Base-by-base conservation (phyloP, 2,329 filamentous ascomycete species). In the Teratosphaeriaceae sp. region DNA sequence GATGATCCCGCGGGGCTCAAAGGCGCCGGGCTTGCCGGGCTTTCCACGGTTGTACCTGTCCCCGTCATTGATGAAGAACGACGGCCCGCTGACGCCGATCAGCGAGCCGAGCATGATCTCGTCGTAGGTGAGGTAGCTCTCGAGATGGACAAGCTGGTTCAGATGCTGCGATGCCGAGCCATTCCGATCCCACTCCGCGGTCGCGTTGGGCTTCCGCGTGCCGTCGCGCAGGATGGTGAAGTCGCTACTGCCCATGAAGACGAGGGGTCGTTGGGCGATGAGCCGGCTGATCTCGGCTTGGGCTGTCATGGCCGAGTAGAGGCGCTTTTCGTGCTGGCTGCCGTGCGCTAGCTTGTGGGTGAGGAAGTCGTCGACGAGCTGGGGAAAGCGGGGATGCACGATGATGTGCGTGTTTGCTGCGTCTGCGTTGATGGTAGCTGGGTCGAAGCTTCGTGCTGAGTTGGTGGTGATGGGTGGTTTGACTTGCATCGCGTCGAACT, bases 41-140 rank as follows among this genome's bases (percentile, higher is more conserved):
- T 30, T 29, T 13, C 41, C 53, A 9, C 44, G 29, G 30, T 63
- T 60, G 26, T 50, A 38, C 5, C 60, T 46, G 5, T 44, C 47
- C 1, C 59, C 60, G 12, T 53, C 49, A 40, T 63, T 63, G 48
- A 62, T 53, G 46, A 62, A 61, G 44, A 47, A 45, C 3, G 49
- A 55, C 2, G 53, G 53, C 0, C 58, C 55, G 16, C 53, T 55
- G 12, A 60, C 59, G 8, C 55, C 61, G 16, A 63, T 49, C 15
- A 63, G 43, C 5, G 52, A 54, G 3, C 51, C 45, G 3, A 63
- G 52, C 57, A 63, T 58, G 21, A 63, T 62, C 35, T 63, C 61
- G 37, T 63, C 60, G 42, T 63, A 63, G 27, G 47, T 54, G 8
- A 63, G 50, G 42, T 62, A 63, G 6, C 57, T 45, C 3, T 54